Evolutionary conservation across 2,329 filamentous ascomycete genomes (phyloP).

Genomic region (Fusarium brevicatenulatum): DNA sequence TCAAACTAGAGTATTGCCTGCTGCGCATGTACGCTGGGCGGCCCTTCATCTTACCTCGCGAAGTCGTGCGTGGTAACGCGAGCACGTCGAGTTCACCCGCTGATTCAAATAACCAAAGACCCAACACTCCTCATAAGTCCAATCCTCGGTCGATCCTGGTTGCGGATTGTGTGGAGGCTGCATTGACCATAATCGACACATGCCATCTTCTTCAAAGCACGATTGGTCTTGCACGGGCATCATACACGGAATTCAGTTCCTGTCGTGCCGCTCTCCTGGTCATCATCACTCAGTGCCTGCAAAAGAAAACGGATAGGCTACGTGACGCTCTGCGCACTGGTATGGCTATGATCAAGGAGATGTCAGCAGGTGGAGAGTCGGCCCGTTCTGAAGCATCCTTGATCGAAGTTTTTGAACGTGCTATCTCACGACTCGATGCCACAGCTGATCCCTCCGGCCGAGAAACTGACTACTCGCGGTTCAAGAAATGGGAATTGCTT

Average conservation of each 20-base stretch:
- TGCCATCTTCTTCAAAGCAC: slow-evolving; percentile 60
- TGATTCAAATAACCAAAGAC: slow-evolving; percentile 43
- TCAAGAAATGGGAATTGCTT: slow-evolving; percentile 63
- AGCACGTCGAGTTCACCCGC: slow-evolving; percentile 47
- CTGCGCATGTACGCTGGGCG: slow-evolving; percentile 64
- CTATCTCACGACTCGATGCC: slow-evolving; percentile 57
- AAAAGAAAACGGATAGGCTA: slow-evolving; percentile 52
- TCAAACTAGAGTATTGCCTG: slow-evolving; percentile 63
- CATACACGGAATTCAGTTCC: slow-evolving; percentile 66
- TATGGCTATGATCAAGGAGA: slow-evolving; percentile 61
- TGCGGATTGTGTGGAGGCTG: slow-evolving; percentile 63
- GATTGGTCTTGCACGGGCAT: slow-evolving; percentile 64
- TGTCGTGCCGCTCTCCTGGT: slow-evolving; percentile 65
- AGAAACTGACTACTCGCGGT: slow-evolving; percentile 62
- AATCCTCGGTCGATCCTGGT: slow-evolving; percentile 55
- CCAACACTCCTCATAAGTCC: slow-evolving; percentile 44
- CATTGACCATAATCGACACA: slow-evolving; percentile 60
- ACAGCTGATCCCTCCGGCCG: slow-evolving; percentile 51
- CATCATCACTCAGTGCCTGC: slow-evolving; percentile 53
- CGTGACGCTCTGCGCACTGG: slow-evolving; percentile 60
- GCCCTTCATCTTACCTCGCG: slow-evolving; percentile 59
- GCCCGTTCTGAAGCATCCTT: slow-evolving; percentile 64
- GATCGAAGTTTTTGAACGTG: slow-evolving; percentile 62
- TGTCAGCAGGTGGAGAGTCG: slow-evolving; percentile 63
- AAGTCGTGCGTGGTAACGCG: slow-evolving; percentile 41